Evolutionary conservation across 345 rosid genomes (phyloP), one percentile per base, ranked within the genome.

Genomic region (Camelina neglecta): DNA sequence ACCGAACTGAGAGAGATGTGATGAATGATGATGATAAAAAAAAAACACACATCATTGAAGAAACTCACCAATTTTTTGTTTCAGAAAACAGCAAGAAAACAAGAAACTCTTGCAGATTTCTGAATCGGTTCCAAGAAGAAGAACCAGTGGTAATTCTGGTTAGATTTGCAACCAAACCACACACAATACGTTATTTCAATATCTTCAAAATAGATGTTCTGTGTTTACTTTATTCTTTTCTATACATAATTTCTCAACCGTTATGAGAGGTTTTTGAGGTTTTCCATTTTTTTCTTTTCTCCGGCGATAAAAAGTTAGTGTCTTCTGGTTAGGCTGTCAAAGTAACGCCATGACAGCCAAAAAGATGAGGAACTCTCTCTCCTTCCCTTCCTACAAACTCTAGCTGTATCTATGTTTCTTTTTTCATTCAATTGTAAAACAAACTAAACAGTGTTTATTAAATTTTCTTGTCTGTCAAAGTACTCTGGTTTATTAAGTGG

Each of bases 1-100:
- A 51, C 75, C 69, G 66, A 78, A 78, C 77, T 78, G 70, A 78
- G 65, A 78, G 69, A 60, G 57, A 56, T 15, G 26, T 64, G 71
- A 77, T 48, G 71, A 70, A 47, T 35, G 80, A 70, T 76, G 47
- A 47, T 70, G 38, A 35, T 35, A 7, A 7, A 7, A 58, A 6
- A 35, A 35, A 35, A 57, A 6, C 65, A 39, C 77, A 78, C 58
- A 36, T 78, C 69, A 47, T 11, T 66, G 81, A 54, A 76, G 75
- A 51, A 18, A 64, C 24, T 65, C 73, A 59, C 41, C 68, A 29
- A 47, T 0, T 5, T 29, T 65, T 44, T 64, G 16, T 56, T 57
- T 55, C 69, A 66, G 70, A 55, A 29, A 73, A 67, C 67, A 55
- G 50, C 58, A 54, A 76, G 7, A 59, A 56, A 49, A 36, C 15